A percentile compares a stretch with the other conserved stretches of the same genome.
Conservation (phyloP, 345 rosid genomes). For the Eucalyptus curtisii region DNA sequence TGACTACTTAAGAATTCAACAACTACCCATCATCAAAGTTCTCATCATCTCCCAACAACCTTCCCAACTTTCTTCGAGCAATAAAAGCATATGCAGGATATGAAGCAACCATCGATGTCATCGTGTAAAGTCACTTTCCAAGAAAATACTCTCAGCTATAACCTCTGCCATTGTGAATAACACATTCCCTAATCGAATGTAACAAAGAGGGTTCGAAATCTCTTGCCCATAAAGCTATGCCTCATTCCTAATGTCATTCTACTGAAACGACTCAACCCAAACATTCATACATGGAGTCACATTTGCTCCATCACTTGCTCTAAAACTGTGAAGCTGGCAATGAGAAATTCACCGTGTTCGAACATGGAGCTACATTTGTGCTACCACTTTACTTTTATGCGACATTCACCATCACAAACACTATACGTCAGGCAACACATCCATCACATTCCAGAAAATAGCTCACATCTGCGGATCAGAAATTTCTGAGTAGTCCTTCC, state of each 20-base stretch:
- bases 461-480: background rate
- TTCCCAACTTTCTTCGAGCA: background rate
- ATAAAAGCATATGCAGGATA: background rate
- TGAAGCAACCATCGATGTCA: background rate
- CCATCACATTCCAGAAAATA: background rate
- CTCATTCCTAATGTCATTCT: background rate
- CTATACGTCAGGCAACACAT: background rate
- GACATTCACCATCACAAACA: background rate
- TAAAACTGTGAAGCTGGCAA: background rate
- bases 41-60: background rate
- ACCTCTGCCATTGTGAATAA: background rate
- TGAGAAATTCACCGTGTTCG: background rate
- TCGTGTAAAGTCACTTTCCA: background rate
- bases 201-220: background rate
- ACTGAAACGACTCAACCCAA: background rate
- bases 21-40: background rate
- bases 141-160: background rate
- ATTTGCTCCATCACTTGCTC: background rate
- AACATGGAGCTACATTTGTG: background rate
- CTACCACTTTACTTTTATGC: background rate
- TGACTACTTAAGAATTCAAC: background rate
- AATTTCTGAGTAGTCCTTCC: background rate
- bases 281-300: background rate
- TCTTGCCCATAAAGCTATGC: background rate
- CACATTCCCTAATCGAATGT: background rate